phyloP scores from a whole-genome alignment of 148 eudicot genomes.

The Silene latifolia region DNA sequence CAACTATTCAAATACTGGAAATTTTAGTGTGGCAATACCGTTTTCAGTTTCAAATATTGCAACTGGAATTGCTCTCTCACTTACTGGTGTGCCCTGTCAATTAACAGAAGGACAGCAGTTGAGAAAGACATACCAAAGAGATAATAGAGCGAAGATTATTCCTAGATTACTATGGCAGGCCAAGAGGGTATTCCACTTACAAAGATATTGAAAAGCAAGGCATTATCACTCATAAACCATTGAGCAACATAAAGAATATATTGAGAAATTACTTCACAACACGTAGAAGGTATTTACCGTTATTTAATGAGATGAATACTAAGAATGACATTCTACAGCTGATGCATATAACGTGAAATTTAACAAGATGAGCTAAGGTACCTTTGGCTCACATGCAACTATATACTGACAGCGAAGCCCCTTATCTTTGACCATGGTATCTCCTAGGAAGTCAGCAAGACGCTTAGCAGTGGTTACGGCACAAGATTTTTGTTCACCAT shows the following conservation, averaged over 20 bases:
- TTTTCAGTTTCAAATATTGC: constrained; percentile 91
- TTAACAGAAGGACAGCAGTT: constrained; percentile 11
- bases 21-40: constrained; percentile 42
- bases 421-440: constrained; percentile 98
- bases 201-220: neutral
- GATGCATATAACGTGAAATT: neutral
- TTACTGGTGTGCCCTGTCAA: constrained; percentile 91
- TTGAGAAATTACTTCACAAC: neutral
- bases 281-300: neutral
- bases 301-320: neutral
- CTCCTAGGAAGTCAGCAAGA: constrained; percentile 96
- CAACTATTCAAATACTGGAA: constrained; percentile 7
- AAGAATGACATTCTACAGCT: neutral
- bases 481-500: constrained; percentile 97
- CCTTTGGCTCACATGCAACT: constrained; percentile 98
- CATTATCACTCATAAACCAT: neutral
- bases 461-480: constrained; percentile 98
- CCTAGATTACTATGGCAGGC: neutral
- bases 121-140: constrained; percentile 9
- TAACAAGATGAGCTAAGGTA: constrained; percentile 23
- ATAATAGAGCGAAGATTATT: neutral
- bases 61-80: constrained; percentile 98
- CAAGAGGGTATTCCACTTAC: neutral
- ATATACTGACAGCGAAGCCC: constrained; percentile 91
- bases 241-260: neutral